Evolutionary conservation across 257 asterid species (phyloP).

Genomic region (Rehmannia glutinosa): DNA sequence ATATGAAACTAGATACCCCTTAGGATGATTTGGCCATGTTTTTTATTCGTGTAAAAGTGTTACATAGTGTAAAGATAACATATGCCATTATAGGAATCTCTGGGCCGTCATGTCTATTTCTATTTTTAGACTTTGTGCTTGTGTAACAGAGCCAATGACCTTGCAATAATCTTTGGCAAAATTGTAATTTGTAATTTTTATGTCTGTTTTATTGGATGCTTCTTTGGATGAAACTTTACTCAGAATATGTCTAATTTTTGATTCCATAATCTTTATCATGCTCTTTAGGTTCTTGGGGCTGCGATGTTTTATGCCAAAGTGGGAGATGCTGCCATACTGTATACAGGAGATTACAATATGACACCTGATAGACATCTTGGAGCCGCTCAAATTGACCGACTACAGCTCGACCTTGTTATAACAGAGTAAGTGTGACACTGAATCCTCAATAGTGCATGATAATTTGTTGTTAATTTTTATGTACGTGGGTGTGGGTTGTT

Average conservation of each 20-base stretch:
- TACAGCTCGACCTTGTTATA: slow-evolving; percentile 83
- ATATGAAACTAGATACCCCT: not conserved
- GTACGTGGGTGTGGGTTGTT: not conserved
- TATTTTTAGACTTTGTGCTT: not conserved
- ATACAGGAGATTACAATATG: slow-evolving; percentile 96
- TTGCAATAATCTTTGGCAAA: not conserved
- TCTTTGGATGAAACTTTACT: not conserved
- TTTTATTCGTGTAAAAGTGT: not conserved
- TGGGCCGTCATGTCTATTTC: not conserved
- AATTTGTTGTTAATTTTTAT: not conserved
- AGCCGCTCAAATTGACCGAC: slow-evolving; percentile 88
- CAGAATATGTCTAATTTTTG: not conserved
- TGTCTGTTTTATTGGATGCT: slow-evolving; percentile 7
- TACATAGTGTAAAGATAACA: not conserved
- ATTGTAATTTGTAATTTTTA: not conserved
- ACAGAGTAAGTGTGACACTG: slow-evolving; percentile 56
- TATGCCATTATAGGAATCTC: not conserved
- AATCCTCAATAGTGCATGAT: not conserved
- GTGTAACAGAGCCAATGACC: not conserved
- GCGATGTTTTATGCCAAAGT: slow-evolving; percentile 97
- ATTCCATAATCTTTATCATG: not conserved
- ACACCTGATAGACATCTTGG: slow-evolving; percentile 96
- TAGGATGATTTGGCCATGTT: not conserved
- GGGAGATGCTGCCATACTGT: slow-evolving; percentile 82
- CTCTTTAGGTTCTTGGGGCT: slow-evolving; percentile 85